Evolutionary conservation across 345 rosid genomes (phyloP), one percentile per base, ranked within the genome.

Genomic region (Arabis hirsuta): DNA sequence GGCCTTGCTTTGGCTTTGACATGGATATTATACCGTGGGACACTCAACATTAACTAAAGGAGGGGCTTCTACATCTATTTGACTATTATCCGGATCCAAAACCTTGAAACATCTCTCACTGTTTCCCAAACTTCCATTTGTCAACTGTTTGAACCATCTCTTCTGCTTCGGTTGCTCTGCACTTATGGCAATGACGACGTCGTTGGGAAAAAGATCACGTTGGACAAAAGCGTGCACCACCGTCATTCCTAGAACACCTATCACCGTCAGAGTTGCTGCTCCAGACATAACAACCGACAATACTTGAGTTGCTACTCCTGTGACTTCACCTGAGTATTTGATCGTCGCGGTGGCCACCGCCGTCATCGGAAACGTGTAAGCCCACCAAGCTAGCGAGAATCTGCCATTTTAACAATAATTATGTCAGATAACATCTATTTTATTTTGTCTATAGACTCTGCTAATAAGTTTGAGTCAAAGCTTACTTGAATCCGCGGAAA

Each of bases 361-460:
- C 2, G 90, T 85, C 90, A 83, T 88, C 0, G 98, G 92, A 72
- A 94, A 91, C 16, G 97, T 91, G 72, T 89, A 94, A 6, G 96
- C 98, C 97, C 98, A 94, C 96, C 96, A 89, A 55, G 96, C 88
- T 79, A 87, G 68, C 31, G 96, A 91, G 76, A 94, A 91, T 86
- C 92, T 92, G 72, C 19, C 31, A 56, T 48, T 65, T 36, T 24
- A 14, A 69, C 42, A 59, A 6, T 20, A 41, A 7, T 4, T n/a
- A 57, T 31, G n/a, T 73, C 10, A 56, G 60, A 65, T 20, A 3
- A 55, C 14, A 46, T 46, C 11, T 36, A 24, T 5, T 11, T 43
- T 2, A n/a, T 39, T 31, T 50, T 38, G 38, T 31, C 41, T 55
- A 7, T 19, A 32, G 31, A 48, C 16, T 64, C 32, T 47, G 1